Evolutionary conservation across 176 grass and related monocot genomes (phyloP).

Genomic region (Zoysia pacifica): DNA sequence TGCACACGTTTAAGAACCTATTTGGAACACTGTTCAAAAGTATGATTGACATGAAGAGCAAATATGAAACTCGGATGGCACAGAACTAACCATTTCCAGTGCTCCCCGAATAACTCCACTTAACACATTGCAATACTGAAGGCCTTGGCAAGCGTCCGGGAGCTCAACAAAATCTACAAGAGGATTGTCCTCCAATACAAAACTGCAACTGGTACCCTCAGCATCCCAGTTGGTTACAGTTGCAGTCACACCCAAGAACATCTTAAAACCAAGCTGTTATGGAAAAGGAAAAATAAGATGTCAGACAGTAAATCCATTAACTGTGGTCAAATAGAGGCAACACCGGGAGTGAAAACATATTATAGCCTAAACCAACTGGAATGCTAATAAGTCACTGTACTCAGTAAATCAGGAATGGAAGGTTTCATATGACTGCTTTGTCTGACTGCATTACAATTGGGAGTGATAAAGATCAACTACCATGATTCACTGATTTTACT

Average conservation of each 20-base stretch:
- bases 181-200: slow-evolving; percentile 95
- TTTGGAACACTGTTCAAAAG: not conserved
- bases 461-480: not conserved
- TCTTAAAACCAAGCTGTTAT: slow-evolving; percentile 93
- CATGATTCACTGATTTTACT: not conserved
- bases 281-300: not conserved
- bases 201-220: slow-evolving; percentile 89
- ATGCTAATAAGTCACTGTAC: no score
- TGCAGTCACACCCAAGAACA: slow-evolving; percentile 95
- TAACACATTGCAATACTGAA: slow-evolving; percentile 90
- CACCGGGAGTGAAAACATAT: not conserved
- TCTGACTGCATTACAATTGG: not conserved
- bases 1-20: not conserved
- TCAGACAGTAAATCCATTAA: slow-evolving; percentile 26
- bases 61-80: not conserved
- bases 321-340: not conserved
- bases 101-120: slow-evolving; percentile 92
- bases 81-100: slow-evolving; percentile 82
- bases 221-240: slow-evolving; percentile 94
- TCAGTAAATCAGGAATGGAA: no score
- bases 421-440: not conserved
- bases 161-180: slow-evolving; percentile 99
- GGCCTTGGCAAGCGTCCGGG: slow-evolving; percentile 93
- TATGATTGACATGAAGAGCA: not conserved
- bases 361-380: not conserved